Evolutionary conservation across 352 stramenopile genomes (phyloP).

Genomic region (Globisporangium cylindrosporum): DNA sequence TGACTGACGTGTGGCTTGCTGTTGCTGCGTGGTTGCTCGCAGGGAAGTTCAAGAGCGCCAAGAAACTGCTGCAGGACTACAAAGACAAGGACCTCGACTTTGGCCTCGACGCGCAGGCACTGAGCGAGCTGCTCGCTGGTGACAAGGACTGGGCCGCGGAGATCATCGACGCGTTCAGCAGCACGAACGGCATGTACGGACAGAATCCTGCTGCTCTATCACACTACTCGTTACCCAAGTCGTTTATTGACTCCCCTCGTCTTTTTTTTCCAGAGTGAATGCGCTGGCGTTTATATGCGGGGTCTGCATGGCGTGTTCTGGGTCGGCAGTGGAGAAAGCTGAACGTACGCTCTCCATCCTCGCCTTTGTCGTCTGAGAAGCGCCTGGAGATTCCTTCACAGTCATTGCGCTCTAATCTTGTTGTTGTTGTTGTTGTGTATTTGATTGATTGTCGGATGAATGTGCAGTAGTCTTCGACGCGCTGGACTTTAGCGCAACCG

Average conservation of each 20-base stretch:
- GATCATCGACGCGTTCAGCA: conserved; percentile 58
- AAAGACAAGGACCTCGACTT: conserved; percentile 79
- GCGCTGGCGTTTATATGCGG: conserved; percentile 65
- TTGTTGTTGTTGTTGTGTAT: background rate
- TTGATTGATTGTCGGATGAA: background rate
- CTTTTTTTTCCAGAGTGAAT: conserved; percentile 43
- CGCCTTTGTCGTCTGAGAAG: background rate
- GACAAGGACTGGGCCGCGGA: conserved; percentile 53
- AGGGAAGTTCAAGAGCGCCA: conserved; percentile 57
- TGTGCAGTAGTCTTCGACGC: conserved; percentile 69
- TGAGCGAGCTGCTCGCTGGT: conserved; percentile 43
- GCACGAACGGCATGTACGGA: conserved; percentile 63
- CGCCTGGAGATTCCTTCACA: background rate
- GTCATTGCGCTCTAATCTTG: background rate
- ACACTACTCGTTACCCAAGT: background rate
- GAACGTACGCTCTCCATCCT: conserved; percentile 20
- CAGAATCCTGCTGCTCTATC: background rate
- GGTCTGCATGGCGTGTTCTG: conserved; percentile 38
- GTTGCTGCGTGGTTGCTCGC: background rate
- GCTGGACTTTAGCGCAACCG: conserved; percentile 68
- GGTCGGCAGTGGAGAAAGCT: conserved; percentile 51
- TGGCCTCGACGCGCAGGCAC: conserved; percentile 46
- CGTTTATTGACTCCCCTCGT: background rate
- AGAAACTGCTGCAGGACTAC: conserved; percentile 54
- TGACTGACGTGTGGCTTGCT: background rate